Evolutionary conservation across 768 basidiomycete species (phyloP), one percentile per base, ranked within the genome.

Genomic region (Lactarius quietus): DNA sequence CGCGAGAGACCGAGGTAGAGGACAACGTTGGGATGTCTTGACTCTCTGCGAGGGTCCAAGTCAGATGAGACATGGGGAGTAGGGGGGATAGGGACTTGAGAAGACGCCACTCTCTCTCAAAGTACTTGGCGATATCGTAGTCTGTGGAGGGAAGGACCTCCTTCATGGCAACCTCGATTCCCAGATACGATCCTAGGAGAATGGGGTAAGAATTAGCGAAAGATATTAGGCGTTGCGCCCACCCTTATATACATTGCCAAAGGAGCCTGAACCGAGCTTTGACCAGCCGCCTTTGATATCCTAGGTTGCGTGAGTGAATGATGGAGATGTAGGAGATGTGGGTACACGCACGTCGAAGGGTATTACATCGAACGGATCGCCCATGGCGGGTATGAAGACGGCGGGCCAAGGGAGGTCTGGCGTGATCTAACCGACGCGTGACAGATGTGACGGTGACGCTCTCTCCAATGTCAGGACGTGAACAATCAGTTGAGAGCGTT

Each of bases 41-140:
- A 89, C 79, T 94, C 92, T 72, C 85, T 83, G 64, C 23, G 31
- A 38, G 23, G 9, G 29, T 0, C 1, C 12, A 31, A n/a, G 41
- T 72, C 51, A 72, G 65, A 31, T 8, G 10, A 28, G 59, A 31
- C 41, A 65, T 61, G 31, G 62, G 61, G 59, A 39, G 20, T 48
- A 68, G 38, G 66, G 36, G 68, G 61, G 61, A n/a, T n/a, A 39
- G 1, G 66, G 72, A 84, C 82, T 94, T 93, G 94, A 98, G 97
- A 35, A 98, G 84, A 35, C 92, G 84, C 93, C 95, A 97, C 82
- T 99, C 96, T n/a, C 96, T 85, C 73, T 96, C 93, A 75, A 98
- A 96, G 79, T 99, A 98, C 77, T 99, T 99, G 71, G 88, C 84
- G 39, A 97, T 94, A 71, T 97, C 93, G 76, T 98, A 98, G 64